These are phyloP conservation scores for Claviceps pazoutovae DNA, from an alignment of 2,329 filamentous ascomycete species.

Conservation along the genomic window DNA sequence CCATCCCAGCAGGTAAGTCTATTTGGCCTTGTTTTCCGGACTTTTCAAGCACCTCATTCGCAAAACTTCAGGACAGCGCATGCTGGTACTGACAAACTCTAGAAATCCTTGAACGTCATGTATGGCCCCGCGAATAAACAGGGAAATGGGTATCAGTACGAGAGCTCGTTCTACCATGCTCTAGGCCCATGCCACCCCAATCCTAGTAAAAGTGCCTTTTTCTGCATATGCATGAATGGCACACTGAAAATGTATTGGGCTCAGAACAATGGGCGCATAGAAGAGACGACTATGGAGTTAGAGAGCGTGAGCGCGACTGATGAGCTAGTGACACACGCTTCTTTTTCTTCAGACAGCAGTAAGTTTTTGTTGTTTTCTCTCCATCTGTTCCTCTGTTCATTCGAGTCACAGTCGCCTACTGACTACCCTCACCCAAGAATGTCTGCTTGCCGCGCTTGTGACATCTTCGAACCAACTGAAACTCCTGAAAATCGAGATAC, in stretches of 20 bases:
- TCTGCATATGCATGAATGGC: constrained; percentile 65
- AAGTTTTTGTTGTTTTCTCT: constrained; percentile 10
- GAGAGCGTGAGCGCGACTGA: constrained; percentile 59
- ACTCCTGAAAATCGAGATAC: constrained; percentile 57
- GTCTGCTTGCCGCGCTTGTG: constrained; percentile 51
- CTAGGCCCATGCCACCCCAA: constrained; percentile 62
- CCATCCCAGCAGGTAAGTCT: constrained; percentile 23
- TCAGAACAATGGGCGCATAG: constrained; percentile 57
- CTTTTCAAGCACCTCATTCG: no score
- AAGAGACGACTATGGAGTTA: constrained; percentile 59
- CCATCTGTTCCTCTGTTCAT: not conserved
- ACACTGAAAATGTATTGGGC: constrained; percentile 64
- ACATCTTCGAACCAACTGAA: constrained; percentile 60
- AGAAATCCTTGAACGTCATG: constrained; percentile 31
- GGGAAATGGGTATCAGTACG: constrained; percentile 52
- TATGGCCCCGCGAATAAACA: constrained; percentile 52
- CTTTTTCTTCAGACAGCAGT: constrained; percentile 64
- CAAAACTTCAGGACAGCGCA: not conserved
- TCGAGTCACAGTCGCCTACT: not conserved
- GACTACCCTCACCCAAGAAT: constrained; percentile 19
- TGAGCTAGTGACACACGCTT: constrained; percentile 67
- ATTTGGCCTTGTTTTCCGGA: no score
- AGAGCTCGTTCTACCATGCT: constrained; percentile 49
- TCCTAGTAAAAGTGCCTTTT: constrained; percentile 54
- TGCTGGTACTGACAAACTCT: not conserved